phyloP scores from a whole-genome alignment of 441 rosid species.

The Codiaeum variegatum region DNA sequence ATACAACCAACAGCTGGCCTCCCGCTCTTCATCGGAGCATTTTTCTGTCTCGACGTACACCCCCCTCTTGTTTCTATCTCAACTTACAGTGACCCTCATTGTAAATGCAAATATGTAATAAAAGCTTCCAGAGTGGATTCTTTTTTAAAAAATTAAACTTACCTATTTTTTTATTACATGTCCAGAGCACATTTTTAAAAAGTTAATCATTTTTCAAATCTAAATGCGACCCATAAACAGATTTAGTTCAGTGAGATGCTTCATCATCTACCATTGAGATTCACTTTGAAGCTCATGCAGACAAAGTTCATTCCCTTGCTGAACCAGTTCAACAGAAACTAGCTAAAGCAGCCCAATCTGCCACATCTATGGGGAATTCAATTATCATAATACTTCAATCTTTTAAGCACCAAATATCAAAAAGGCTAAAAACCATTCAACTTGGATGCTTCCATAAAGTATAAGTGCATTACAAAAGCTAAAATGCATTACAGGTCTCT shows the following conservation, averaged over 20 bases:
- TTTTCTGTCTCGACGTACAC: too few relatives aligned
- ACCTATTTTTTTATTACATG: too few relatives aligned
- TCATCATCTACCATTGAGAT: too few relatives aligned
- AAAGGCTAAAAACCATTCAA: not conserved
- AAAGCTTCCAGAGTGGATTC: not conserved
- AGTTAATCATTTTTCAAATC: too few relatives aligned
- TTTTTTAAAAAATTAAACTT: not conserved
- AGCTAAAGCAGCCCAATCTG: not conserved
- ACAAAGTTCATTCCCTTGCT: too few relatives aligned
- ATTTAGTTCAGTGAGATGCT: too few relatives aligned
- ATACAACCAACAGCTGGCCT: not conserved
- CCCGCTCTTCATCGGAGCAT: too few relatives aligned
- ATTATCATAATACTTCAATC: not conserved
- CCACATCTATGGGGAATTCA: too few relatives aligned
- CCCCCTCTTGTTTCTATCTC: not conserved
- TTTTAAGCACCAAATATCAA: not conserved
- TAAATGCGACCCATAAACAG: too few relatives aligned
- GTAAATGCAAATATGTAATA: conserved; percentile 11
- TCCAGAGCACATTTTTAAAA: too few relatives aligned
- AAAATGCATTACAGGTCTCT: not conserved
- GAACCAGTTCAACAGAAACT: not conserved
- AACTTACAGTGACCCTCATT: not conserved
- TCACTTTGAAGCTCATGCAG: too few relatives aligned
- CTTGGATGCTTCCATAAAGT: not conserved
- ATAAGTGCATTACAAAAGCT: not conserved